Evolutionary conservation across 2,329 filamentous ascomycete genomes (phyloP).

Genomic region (Graphilbum fragrans): DNA sequence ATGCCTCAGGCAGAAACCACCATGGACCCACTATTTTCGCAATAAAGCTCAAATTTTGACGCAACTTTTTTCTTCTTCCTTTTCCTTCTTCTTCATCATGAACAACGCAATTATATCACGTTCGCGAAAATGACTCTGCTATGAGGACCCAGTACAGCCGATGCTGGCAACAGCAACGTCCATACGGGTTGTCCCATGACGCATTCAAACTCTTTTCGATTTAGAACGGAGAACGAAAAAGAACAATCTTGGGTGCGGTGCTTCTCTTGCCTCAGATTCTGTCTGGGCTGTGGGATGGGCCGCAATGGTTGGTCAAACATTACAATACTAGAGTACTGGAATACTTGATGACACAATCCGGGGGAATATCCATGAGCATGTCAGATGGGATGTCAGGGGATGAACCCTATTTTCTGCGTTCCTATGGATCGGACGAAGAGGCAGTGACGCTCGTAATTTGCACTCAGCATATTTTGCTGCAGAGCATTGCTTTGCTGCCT

Average conservation of each 20-base stretch:
- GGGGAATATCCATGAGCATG: background rate
- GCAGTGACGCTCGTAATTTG: too few relatives aligned
- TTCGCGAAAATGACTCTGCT: constrained; percentile 31
- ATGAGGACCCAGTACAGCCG: constrained; percentile 18
- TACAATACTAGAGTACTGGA: background rate
- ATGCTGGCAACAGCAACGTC: background rate
- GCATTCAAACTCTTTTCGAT: constrained; percentile 25
- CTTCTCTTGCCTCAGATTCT: constrained; percentile 22
- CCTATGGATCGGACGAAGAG: too few relatives aligned
- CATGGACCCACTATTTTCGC: background rate
- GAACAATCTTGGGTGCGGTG: constrained; percentile 41
- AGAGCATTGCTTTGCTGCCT: too few relatives aligned
- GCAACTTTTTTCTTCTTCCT: constrained; percentile 11
- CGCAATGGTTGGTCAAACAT: constrained; percentile 41
- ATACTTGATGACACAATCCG: background rate
- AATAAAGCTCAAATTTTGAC: constrained; percentile 3
- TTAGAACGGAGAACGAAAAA: constrained; percentile 32
- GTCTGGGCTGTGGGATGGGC: constrained; percentile 26
- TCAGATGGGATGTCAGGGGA: background rate
- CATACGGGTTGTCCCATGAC: constrained; percentile 24
- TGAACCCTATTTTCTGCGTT: too few relatives aligned
- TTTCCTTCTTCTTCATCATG: constrained; percentile 21
- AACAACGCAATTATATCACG: constrained; percentile 36
- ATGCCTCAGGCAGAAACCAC: constrained; percentile 7
- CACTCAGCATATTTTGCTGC: too few relatives aligned